phyloP scores from a whole-genome alignment of 371 early-diverging fungal species.

The Mucor circinelloides region DNA sequence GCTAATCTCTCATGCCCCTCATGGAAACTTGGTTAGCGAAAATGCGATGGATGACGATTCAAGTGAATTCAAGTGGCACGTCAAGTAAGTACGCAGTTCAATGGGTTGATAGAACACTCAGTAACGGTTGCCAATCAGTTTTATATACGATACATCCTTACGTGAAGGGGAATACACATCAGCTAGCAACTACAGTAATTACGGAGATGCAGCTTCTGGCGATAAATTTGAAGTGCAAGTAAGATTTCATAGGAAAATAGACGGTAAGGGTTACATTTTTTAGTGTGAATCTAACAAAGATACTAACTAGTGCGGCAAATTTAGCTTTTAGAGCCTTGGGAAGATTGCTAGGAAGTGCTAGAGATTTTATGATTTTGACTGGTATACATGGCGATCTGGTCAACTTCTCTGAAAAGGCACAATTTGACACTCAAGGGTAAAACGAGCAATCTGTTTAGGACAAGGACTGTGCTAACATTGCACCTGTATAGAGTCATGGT shows the following conservation, averaged over 20 bases:
- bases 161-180: constrained; percentile 49
- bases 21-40: constrained; percentile 52
- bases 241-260: constrained; percentile 64
- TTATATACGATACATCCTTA: constrained; percentile 48
- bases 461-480: background rate
- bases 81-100: constrained; percentile 39
- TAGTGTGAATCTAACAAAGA: background rate
- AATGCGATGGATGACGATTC: constrained; percentile 51
- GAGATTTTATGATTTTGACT: constrained; percentile 38
- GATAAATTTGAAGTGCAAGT: constrained; percentile 55
- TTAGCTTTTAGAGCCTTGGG: constrained; percentile 82
- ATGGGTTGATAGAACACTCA: background rate
- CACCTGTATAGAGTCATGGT: constrained; percentile 69
- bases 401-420: constrained; percentile 62
- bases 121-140: constrained; percentile 29
- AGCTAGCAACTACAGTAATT: constrained; percentile 40
- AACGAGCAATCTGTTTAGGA: background rate
- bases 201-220: constrained; percentile 32
- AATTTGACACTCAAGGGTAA: constrained; percentile 74
- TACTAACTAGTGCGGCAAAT: background rate
- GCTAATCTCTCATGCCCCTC: constrained; percentile 57
- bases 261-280: constrained; percentile 45
- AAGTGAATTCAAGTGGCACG: constrained; percentile 54
- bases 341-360: constrained; percentile 65
- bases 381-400: constrained; percentile 46